phyloP scores from a whole-genome alignment of 768 basidiomycete genomes.

The Pulveroboletus sp. region DNA sequence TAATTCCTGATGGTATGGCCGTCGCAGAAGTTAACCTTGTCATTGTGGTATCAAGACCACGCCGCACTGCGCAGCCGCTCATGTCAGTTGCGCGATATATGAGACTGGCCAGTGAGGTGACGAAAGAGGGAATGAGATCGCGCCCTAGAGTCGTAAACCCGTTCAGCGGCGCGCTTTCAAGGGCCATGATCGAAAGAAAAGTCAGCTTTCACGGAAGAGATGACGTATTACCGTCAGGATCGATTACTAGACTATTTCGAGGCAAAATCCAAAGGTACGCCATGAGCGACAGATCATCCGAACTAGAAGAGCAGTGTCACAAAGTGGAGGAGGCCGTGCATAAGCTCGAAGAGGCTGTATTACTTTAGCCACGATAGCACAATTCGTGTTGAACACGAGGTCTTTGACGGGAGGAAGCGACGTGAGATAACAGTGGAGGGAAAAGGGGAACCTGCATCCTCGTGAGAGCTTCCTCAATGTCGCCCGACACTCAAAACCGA shows the following conservation, averaged over 20 bases:
- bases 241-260: slow-evolving; percentile 15
- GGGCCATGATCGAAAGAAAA: slow-evolving; percentile 4
- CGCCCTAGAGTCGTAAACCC: slow-evolving; percentile 15
- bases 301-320: slow-evolving; percentile 10
- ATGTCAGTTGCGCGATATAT: slow-evolving; percentile 7
- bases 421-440: slow-evolving; percentile 1
- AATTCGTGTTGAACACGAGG: slow-evolving; percentile 26
- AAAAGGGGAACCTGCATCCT: slow-evolving; percentile 6
- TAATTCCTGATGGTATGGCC: slow-evolving; percentile 22
- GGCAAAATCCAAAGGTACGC: slow-evolving; percentile 23
- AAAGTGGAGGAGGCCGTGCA: not conserved
- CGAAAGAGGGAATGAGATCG: slow-evolving; percentile 19
- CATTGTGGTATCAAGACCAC: slow-evolving; percentile 11
- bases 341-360: slow-evolving; percentile 8
- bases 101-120: slow-evolving; percentile 10
- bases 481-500: slow-evolving; percentile 8
- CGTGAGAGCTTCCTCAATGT: slow-evolving; percentile 9
- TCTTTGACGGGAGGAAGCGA: slow-evolving; percentile 9
- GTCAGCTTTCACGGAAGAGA: slow-evolving; percentile 13
- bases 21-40: slow-evolving; percentile 13
- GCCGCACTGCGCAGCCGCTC: slow-evolving; percentile 13
- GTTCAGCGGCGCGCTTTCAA: slow-evolving; percentile 1
- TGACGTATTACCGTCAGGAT: slow-evolving; percentile 30
- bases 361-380: slow-evolving; percentile 13
- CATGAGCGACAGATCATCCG: no score